A percentile compares a stretch with the other conserved stretches of the same genome.
phyloP scores from a whole-genome alignment of 164 flowering plant genomes.

The Stephania japonica region DNA sequence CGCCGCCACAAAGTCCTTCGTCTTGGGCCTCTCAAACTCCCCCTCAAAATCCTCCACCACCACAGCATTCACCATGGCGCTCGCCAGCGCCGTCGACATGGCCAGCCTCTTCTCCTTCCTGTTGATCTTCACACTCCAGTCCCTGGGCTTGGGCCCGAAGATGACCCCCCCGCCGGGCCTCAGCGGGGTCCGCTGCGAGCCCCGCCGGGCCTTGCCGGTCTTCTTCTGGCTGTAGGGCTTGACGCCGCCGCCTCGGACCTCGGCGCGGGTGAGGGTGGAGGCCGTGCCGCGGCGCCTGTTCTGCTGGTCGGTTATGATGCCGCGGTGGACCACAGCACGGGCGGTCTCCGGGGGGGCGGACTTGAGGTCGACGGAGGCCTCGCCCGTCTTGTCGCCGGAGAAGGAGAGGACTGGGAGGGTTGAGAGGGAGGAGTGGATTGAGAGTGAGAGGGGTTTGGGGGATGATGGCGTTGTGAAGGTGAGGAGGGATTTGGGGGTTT shows the following conservation, averaged over 20 bases:
- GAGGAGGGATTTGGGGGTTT: slow-evolving; percentile 9
- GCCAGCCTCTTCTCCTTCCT: slow-evolving; percentile 86
- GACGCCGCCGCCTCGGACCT: slow-evolving; percentile 89
- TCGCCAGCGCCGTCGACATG: slow-evolving; percentile 74
- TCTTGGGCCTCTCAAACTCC: slow-evolving; percentile 73
- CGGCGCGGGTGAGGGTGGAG: slow-evolving; percentile 84
- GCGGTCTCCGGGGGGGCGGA: slow-evolving; percentile 84
- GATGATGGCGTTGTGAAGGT: too few species aligned
- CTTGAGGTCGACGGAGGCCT: slow-evolving; percentile 59
- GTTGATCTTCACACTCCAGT: slow-evolving; percentile 89
- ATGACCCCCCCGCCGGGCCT: slow-evolving; percentile 96
- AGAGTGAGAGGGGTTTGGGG: slow-evolving; percentile 13
- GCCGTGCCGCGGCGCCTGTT: slow-evolving; percentile 92
- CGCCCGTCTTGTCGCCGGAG: slow-evolving; percentile 72
- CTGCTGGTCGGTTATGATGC: slow-evolving; percentile 66
- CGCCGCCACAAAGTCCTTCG: slow-evolving; percentile 78
- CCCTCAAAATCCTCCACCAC: slow-evolving; percentile 83
- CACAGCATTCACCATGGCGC: slow-evolving; percentile 49
- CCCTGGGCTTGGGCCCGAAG: slow-evolving; percentile 91
- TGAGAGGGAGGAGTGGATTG: slow-evolving; percentile 37
- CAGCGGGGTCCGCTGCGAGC: slow-evolving; percentile 80
- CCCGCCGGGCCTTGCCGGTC: slow-evolving; percentile 82
- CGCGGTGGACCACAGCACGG: slow-evolving; percentile 92
- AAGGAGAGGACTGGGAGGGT: slow-evolving; percentile 80
- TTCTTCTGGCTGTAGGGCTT: slow-evolving; percentile 95